phyloP scores from a whole-genome alignment of 148 eudicot species.

The Spergularia bocconei region DNA sequence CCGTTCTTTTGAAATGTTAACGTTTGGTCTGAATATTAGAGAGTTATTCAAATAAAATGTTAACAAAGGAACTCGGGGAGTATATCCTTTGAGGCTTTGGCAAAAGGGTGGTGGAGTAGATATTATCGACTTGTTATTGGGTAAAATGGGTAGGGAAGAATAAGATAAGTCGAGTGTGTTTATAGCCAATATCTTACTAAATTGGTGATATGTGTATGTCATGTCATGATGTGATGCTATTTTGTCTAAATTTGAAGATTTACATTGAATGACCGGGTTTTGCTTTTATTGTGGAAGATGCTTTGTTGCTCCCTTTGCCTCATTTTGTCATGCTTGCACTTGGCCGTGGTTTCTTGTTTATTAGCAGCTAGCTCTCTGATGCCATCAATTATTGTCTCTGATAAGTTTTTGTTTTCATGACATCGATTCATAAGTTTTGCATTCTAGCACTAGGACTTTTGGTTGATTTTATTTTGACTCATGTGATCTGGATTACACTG shows the following conservation, averaged over 20 bases:
- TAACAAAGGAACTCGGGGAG: too few species aligned
- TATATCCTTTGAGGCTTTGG: too few species aligned
- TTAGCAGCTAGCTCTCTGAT: conserved; percentile 13
- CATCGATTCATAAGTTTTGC: too few species aligned
- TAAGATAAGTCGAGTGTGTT: too few species aligned
- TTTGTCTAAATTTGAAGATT: conserved; percentile 29
- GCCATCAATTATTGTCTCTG: conserved; percentile 9
- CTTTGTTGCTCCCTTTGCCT: conserved; percentile 19
- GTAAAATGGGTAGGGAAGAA: too few species aligned
- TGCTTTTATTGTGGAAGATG: conserved; percentile 22
- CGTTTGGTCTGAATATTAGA: too few species aligned
- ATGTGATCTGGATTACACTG: neutral
- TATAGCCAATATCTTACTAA: too few species aligned
- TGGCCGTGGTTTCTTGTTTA: conserved; percentile 14
- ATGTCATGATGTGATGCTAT: conserved; percentile 28
- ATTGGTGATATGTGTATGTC: conserved; percentile 21
- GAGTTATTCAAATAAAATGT: too few species aligned
- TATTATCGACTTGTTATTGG: too few species aligned
- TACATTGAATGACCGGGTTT: conserved; percentile 18
- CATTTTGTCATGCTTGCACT: conserved; percentile 14
- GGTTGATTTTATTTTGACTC: neutral
- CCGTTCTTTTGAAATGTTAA: too few species aligned
- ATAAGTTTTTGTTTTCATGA: neutral
- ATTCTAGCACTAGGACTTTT: too few species aligned
- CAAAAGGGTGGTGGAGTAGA: too few species aligned